Conservation (phyloP, 1,284 basidiomycete species). For the Agaricales sp. region DNA sequence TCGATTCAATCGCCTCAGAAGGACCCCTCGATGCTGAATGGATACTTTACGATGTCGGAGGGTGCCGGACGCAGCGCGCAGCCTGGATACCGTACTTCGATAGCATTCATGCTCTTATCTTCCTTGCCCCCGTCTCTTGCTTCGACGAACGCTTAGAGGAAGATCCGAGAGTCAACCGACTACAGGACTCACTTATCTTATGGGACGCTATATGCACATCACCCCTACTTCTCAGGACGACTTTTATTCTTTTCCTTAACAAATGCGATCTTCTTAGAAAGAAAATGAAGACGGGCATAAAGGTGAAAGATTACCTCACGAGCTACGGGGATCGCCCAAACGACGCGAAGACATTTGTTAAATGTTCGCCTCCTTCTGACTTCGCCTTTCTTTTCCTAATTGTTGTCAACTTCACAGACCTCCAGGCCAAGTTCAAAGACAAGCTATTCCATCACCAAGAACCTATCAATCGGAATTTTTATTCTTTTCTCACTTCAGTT, state of each 20-base stretch:
- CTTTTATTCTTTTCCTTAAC: conserved; percentile 51
- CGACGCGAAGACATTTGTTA: conserved; percentile 35
- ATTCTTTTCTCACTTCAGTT: background rate
- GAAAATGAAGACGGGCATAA: conserved; percentile 46
- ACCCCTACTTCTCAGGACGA: conserved; percentile 37
- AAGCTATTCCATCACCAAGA: background rate
- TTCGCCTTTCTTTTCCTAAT: too few species aligned
- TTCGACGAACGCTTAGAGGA: background rate
- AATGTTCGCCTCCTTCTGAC: conserved; percentile 22
- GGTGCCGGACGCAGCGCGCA: conserved; percentile 22
- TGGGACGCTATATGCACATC: conserved; percentile 52
- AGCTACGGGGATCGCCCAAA: conserved; percentile 50
- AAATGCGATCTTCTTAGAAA: conserved; percentile 48
- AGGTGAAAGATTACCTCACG: conserved; percentile 39
- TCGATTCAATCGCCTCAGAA: conserved; percentile 5
- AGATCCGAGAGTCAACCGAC: conserved; percentile 35
- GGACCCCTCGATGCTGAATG: background rate
- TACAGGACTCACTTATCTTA: conserved; percentile 48
- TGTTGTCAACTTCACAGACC: too few species aligned
- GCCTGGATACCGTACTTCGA: background rate
- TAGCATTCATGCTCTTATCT: conserved; percentile 25
- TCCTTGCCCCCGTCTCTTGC: background rate
- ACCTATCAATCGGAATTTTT: background rate
- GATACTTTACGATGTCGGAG: conserved; percentile 11
- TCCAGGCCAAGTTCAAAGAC: background rate